phyloP scores from a whole-genome alignment of 108 stramenopile species.

The Skeletonema costatum region DNA sequence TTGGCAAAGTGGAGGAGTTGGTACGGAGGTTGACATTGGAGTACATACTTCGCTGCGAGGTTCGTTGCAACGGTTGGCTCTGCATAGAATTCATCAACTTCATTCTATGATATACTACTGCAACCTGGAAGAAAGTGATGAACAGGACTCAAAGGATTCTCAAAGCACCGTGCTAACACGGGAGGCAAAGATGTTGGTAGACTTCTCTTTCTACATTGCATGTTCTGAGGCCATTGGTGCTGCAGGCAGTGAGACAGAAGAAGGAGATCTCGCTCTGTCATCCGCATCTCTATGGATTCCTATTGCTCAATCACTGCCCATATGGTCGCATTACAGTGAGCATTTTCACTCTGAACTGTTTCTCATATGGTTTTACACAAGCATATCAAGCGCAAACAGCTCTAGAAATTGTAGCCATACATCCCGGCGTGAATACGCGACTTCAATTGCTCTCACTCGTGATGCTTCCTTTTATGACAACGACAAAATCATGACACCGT shows the following conservation, averaged over 20 bases:
- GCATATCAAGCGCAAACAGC: constrained; percentile 5
- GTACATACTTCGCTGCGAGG: constrained; percentile 11
- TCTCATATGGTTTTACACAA: constrained; percentile 41
- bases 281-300: constrained; percentile 33
- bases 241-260: not conserved
- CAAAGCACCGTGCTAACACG: constrained; percentile 14
- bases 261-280: not conserved
- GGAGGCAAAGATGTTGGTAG: constrained; percentile 44
- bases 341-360: constrained; percentile 31
- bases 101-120: constrained; percentile 53
- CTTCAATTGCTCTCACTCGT: constrained; percentile 32
- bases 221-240: not conserved
- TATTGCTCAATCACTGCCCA: constrained; percentile 34
- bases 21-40: not conserved
- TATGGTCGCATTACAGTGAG: constrained; percentile 43
- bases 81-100: constrained; percentile 50
- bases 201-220: constrained; percentile 41
- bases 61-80: constrained; percentile 37
- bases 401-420: not conserved
- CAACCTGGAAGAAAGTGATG: constrained; percentile 28
- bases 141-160: not conserved
- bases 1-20: constrained; percentile 8
- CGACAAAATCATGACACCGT: constrained; percentile 20
- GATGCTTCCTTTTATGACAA: constrained; percentile 49
- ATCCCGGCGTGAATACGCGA: constrained; percentile 12